phyloP scores from a whole-genome alignment of 108 stramenopile species.

The Cyclotella atomus region DNA sequence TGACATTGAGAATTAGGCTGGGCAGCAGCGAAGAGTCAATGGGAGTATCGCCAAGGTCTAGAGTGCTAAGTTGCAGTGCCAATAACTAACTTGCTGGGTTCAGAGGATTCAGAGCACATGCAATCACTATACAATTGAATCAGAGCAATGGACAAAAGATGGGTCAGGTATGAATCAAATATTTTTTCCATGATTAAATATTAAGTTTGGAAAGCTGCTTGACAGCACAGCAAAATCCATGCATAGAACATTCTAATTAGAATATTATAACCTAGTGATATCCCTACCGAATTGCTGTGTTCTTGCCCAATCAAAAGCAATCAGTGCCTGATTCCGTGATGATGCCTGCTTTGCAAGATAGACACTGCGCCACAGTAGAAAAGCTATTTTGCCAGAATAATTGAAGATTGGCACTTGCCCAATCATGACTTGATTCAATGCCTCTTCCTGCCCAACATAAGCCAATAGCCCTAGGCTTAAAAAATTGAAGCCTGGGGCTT shows the following conservation, averaged over 20 bases:
- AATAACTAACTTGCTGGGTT: too few species aligned
- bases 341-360: slow-evolving; percentile 85
- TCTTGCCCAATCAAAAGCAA: slow-evolving; percentile 84
- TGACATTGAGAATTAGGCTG: too few species aligned
- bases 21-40: too few species aligned
- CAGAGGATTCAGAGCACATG: too few species aligned
- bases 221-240: neutral
- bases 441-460: slow-evolving; percentile 78
- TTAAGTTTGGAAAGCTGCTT: too few species aligned
- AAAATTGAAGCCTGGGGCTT: slow-evolving; percentile 66
- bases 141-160: too few species aligned
- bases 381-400: slow-evolving; percentile 66
- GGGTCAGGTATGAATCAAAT: too few species aligned
- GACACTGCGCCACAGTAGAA: slow-evolving; percentile 73
- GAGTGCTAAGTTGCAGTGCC: too few species aligned
- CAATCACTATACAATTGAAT: too few species aligned
- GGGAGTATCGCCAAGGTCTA: too few species aligned
- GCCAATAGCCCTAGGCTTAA: slow-evolving; percentile 78
- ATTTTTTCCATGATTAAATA: too few species aligned
- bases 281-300: slow-evolving; percentile 78
- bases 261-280: slow-evolving; percentile 46
- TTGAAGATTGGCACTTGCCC: slow-evolving; percentile 52
- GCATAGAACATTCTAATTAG: too few species aligned
- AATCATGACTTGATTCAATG: slow-evolving; percentile 66
- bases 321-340: slow-evolving; percentile 73